phyloP scores from a whole-genome alignment of 768 basidiomycete genomes.

The Mrakia blollopis region DNA sequence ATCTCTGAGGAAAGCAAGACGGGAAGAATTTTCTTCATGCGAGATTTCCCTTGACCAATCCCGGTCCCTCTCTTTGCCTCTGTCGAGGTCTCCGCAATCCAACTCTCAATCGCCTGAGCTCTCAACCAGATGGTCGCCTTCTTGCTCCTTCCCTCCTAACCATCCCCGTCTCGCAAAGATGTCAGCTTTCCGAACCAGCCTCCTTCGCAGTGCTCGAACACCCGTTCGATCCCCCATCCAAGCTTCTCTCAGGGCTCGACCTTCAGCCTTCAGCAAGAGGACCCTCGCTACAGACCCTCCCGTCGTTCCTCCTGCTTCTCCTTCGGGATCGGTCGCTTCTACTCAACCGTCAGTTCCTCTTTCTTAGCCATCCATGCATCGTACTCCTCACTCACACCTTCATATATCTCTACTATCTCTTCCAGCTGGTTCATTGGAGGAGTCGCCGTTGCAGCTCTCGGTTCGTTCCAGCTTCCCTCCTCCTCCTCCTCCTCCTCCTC shows the following conservation, averaged over 20 bases:
- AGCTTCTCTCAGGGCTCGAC: background rate
- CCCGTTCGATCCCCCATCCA: background rate
- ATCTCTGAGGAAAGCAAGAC: no score
- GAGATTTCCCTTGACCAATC: no score
- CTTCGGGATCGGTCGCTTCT: background rate
- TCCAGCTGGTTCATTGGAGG: slow-evolving; percentile 24
- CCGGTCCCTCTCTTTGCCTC: no score
- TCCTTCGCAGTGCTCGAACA: background rate
- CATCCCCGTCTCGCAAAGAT: background rate
- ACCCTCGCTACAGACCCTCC: background rate
- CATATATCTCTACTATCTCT: background rate
- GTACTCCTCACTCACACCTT: background rate
- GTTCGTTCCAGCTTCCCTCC: background rate
- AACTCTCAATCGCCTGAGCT: no score
- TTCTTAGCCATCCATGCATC: background rate
- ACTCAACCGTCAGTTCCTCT: background rate
- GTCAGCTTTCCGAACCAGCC: background rate
- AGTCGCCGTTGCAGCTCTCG: slow-evolving; percentile 11
- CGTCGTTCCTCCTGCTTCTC: background rate
- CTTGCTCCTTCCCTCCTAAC: background rate
- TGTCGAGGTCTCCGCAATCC: background rate
- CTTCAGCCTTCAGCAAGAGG: background rate
- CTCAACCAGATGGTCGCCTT: background rate
- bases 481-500: no score
- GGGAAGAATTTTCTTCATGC: no score